Evolutionary conservation across 2,329 filamentous ascomycete genomes (phyloP), one percentile per base, ranked within the genome.

Genomic region (Colletotrichum costaricense): DNA sequence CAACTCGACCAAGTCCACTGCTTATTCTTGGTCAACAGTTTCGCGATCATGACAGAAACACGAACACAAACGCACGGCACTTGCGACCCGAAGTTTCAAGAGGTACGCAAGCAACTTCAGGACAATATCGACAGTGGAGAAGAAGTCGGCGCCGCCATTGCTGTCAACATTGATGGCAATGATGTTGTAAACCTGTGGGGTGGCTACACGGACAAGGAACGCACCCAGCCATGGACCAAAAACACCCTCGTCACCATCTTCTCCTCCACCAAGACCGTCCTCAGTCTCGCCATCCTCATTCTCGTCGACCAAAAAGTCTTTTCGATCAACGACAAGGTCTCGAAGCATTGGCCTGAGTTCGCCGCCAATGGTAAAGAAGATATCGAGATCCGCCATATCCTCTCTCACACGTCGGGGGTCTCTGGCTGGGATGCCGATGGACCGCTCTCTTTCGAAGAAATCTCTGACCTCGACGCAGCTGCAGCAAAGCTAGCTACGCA

Each of bases 271-370:
- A 87, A 87, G 73, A 79, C 76, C 0, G 73, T 86, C 49, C 79
- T 78, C 11, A 79, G 77, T 4, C 77, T 86, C 11, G 82, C 84
- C 0, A 78, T 79, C 0, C 76, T 85, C 28, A 77, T 85, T 22
- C 82, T 85, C 3, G 78, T 84, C 28, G 81, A 84, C 57, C 81
- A 83, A 2, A 82, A 82, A 16, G 75, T 82, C 0, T 65, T 87
- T 1, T 77, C 81, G 63, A 75, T 80, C 0, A 73, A 82, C 57
- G 84, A 80, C 22, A 81, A 81, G 4, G 82, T 87, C 5, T 74
- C 81, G 4, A 78, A 80, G 46, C 83, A 86, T 76, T 87, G 86
- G 85, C 85, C 86, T 1, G 86, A 86, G 30, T 86, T 86, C 64
- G 83, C 78, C 0, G 79, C 76, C 7, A 83, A 84, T 28, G 84